Base-by-base conservation (phyloP, 345 rosid genomes). In the Camelina laxa region DNA sequence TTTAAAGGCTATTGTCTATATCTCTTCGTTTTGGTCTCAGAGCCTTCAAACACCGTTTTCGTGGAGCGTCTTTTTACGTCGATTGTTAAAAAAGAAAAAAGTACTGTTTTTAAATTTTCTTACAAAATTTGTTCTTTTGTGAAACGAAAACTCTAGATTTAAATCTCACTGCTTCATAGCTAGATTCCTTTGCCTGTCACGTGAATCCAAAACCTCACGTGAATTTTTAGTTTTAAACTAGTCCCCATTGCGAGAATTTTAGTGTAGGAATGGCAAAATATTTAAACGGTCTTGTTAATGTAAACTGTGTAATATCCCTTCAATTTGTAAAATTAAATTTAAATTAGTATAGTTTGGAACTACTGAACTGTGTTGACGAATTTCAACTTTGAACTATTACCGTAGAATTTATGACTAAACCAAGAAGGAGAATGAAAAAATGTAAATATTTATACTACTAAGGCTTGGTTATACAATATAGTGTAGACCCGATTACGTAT, bases 121-220 rank as follows among this genome's bases (percentile, higher is more conserved):
- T 65, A 63, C 36, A 63, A 7, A 21, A 54, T 69, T 62, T 69
- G 70, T 76, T 62, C 33, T 76, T 69, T 62, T 17, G 75, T 69
- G 14, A 60, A 42, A 45, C 58, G 38, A 22, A 53, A 61, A 42
- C 58, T 62, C 51, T 22, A 35, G 80, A 69, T 69, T 69, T 76
- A 64, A 76, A 70, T 70, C 75, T 63, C 71, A 63, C 30, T 70
- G 75, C 65, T 60, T 62, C 4, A 41, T 62, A 70, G 75, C 60
- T 76, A 55, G 80, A 70, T 70, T 76, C 75, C 65, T 76, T 76
- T 70, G 66, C 53, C 44, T 14, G 70, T 56, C 80, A 63, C 60
- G 17, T 76, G 60, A 76, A 69, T 70, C 80, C 80, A 76, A 76
- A 69, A 69, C 41, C 22, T 76, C 80, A 70, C 80, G 70, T 76